Percentiles rank a stretch among this genome's conserved stretches.
Conservation (phyloP, 768 basidiomycete genomes). For the Lactarius quietus region DNA sequence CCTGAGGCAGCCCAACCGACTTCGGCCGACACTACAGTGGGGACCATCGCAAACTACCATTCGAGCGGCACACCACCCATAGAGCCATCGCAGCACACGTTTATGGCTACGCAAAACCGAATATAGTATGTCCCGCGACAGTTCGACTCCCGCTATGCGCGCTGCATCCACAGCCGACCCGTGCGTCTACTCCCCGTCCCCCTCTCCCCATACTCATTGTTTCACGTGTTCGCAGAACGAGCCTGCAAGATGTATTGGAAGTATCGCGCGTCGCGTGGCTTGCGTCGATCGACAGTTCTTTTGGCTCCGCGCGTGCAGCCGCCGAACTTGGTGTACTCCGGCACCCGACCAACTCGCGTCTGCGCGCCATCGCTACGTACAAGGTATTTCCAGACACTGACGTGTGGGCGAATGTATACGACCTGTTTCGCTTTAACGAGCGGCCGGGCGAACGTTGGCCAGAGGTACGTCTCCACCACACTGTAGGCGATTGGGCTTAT, state of each 20-base stretch:
- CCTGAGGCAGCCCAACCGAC: constrained; percentile 38
- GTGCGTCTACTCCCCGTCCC: constrained; percentile 42
- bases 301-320: constrained; percentile 55
- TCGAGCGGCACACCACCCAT: constrained; percentile 63
- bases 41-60: constrained; percentile 28
- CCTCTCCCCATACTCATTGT: not conserved
- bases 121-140: constrained; percentile 67
- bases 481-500: too few relatives aligned
- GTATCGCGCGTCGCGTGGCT: constrained; percentile 73
- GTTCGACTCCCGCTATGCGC: constrained; percentile 40
- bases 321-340: constrained; percentile 55
- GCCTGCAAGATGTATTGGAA: constrained; percentile 48
- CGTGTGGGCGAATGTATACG: too few relatives aligned
- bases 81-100: too few relatives aligned
- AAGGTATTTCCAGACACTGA: constrained; percentile 83
- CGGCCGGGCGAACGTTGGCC: too few relatives aligned
- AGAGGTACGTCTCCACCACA: too few relatives aligned
- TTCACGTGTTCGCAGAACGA: constrained; percentile 37
- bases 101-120: constrained; percentile 93
- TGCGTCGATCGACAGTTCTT: constrained; percentile 74
- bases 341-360: constrained; percentile 78
- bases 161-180: constrained; percentile 43
- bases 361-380: constrained; percentile 76
- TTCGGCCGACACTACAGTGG: constrained; percentile 40
- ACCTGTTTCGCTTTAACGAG: too few relatives aligned